Base-by-base conservation (phyloP, 768 basidiomycete genomes). In the Mycena galericulata region DNA sequence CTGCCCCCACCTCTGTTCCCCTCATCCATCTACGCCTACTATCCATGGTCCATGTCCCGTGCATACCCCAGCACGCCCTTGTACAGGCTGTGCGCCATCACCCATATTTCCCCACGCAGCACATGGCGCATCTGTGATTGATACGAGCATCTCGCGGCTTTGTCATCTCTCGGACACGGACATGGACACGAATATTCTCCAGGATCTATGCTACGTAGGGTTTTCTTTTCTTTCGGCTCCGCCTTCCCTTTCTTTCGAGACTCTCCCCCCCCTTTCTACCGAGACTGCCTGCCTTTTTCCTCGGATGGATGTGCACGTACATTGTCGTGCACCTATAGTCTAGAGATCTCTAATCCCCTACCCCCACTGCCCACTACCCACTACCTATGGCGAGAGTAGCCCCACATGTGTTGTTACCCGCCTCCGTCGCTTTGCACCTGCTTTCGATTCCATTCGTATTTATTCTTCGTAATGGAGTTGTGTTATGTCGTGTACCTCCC, bases 121-220 rank as follows among this genome's bases (percentile, higher is more conserved):
- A 26, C 62, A 43, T 55, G 34, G n/a, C n/a, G n/a, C n/a, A n/a
- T n/a, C n/a, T n/a, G n/a, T n/a, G n/a, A n/a, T n/a, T n/a, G n/a
- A n/a, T 55, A 55, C 40, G 54, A 47, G 53, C 34, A 46, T 38
- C 26, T 53, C 24, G n/a, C n/a, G 24, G 54, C 54, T 65, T 65
- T 57, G 63, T 65, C 55, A 65, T 65, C 55, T 51, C 46, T 49
- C 64, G 64, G 64, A 65, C 64, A 15, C 6, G 41, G 14, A 15
- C 49, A 41, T 36, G 49, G 47, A n/a, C n/a, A n/a, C n/a, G n/a
- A 49, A 60, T 60, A 53, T 62, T 57, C 63, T 58, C 51, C 34
- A 27, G n/a, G n/a, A n/a, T n/a, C n/a, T n/a, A n/a, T n/a, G n/a
- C n/a, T n/a, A n/a, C n/a, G n/a, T n/a, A n/a, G n/a, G n/a, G 34